phyloP scores from a whole-genome alignment of 2,329 filamentous ascomycete genomes.

The Fusarium nematophilum region DNA sequence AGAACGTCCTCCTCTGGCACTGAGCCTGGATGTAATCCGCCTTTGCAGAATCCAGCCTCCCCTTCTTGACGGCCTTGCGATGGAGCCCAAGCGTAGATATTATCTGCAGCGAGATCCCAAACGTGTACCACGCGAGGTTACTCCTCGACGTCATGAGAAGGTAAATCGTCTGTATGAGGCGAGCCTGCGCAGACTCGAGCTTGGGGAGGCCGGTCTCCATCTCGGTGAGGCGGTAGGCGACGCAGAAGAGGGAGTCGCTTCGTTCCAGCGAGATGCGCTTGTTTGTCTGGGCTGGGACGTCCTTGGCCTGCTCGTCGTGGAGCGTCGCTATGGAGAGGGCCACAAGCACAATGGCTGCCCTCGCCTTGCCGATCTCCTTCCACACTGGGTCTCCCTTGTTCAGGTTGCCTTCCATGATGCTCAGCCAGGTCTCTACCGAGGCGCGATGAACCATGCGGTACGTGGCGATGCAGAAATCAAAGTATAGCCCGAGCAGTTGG shows the following conservation, averaged over 20 bases:
- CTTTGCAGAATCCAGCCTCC: conserved; percentile 5
- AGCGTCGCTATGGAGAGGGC: neutral
- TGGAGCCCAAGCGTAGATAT: conserved; percentile 56
- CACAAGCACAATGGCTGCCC: neutral
- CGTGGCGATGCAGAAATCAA: conserved; percentile 68
- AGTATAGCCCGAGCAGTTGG: conserved; percentile 61
- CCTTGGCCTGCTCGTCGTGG: neutral
- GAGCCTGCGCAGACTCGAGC: conserved; percentile 54
- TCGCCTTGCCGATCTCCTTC: neutral
- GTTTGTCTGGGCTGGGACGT: neutral
- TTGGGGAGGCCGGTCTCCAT: neutral
- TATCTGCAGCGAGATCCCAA: conserved; percentile 66
- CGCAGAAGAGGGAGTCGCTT: neutral
- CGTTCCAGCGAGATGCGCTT: neutral
- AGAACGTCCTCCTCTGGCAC: conserved; percentile 67
- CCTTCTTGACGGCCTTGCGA: conserved; percentile 31
- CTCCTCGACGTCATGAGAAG: conserved; percentile 67
- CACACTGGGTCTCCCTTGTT: neutral
- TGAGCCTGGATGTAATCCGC: conserved; percentile 59
- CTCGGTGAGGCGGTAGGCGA: neutral
- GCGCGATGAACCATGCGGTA: conserved; percentile 67
- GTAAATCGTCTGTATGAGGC: conserved; percentile 67
- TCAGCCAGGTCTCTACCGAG: conserved; percentile 60
- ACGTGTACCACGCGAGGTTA: conserved; percentile 70
- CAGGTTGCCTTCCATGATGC: conserved; percentile 50